These are phyloP conservation scores for Selaginella tamariscina DNA, from an alignment of 75 land plant genomes.

Conservation along the genomic window DNA sequence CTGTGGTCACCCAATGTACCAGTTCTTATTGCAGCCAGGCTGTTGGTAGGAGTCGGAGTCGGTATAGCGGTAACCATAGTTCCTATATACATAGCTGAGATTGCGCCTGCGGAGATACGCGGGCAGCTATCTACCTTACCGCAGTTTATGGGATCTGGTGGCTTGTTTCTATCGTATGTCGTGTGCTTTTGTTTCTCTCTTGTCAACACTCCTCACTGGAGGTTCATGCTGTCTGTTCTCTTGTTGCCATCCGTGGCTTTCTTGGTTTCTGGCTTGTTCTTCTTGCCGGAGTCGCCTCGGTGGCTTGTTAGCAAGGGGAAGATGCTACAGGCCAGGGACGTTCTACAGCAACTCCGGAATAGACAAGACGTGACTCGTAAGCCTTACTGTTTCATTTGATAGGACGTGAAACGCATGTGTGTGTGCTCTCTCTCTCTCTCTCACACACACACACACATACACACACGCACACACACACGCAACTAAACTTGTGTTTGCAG, in stretches of 20 bases:
- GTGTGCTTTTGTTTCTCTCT: slow-evolving; percentile 81
- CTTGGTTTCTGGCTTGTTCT: slow-evolving; percentile 42
- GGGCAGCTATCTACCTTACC: slow-evolving; percentile 70
- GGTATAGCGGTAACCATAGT: slow-evolving; percentile 61
- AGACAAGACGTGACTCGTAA: slow-evolving; percentile 80
- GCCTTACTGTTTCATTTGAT: neutral
- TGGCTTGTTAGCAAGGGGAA: slow-evolving; percentile 95
- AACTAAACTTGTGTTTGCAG: neutral
- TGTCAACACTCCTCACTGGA: slow-evolving; percentile 48
- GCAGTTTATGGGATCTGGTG: slow-evolving; percentile 60
- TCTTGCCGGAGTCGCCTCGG: slow-evolving; percentile 83
- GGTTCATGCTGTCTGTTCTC: slow-evolving; percentile 70
- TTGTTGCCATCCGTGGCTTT: slow-evolving; percentile 48
- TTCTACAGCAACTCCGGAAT: slow-evolving; percentile 61
- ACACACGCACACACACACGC: neutral
- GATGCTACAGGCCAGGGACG: slow-evolving; percentile 56
- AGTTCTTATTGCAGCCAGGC: slow-evolving; percentile 41
- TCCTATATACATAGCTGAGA: slow-evolving; percentile 63
- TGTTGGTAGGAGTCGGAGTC: slow-evolving; percentile 55
- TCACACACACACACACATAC: neutral
- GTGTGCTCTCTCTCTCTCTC: no score
- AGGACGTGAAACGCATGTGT: no score
- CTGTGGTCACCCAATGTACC: slow-evolving; percentile 67
- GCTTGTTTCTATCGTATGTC: slow-evolving; percentile 79
- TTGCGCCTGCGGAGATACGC: slow-evolving; percentile 64